Conservation (phyloP, 1,139 yeast genomes). For the Hyphopichia pseudoburtonii region DNA sequence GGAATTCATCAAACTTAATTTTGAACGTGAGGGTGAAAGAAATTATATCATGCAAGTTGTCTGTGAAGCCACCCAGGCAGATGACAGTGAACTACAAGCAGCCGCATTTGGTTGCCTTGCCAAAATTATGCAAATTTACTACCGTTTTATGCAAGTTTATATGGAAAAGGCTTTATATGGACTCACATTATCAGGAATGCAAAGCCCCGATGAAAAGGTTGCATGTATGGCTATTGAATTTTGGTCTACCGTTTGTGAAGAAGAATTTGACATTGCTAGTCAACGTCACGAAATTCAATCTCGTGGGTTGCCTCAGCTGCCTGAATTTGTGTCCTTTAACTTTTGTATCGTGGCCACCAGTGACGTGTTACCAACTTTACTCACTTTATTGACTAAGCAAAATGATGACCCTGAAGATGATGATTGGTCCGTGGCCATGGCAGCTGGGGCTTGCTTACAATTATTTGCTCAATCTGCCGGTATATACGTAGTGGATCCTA, state of each 20-base stretch:
- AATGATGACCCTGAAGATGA: constrained; percentile 93
- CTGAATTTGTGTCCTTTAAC: constrained; percentile 52
- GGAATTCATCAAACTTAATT: constrained; percentile 84
- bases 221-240: constrained; percentile 99
- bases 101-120: constrained; percentile 96
- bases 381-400: constrained; percentile 78
- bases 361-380: constrained; percentile 85
- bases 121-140: constrained; percentile 86
- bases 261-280: constrained; percentile 77
- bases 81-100: constrained; percentile 79
- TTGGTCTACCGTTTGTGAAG: constrained; percentile 98
- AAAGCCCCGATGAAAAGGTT: constrained; percentile 78
- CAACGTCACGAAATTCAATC: constrained; percentile 56
- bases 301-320: constrained; percentile 27
- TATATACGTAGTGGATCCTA: constrained; percentile 80
- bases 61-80: constrained; percentile 95
- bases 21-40: constrained; percentile 91
- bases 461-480: constrained; percentile 90
- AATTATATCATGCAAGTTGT: constrained; percentile 98
- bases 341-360: constrained; percentile 83
- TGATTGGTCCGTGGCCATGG: constrained; percentile 98
- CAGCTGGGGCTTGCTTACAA: constrained; percentile 96
- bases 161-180: constrained; percentile 97
- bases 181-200: constrained; percentile 90
- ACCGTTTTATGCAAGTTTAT: constrained; percentile 84